Evolutionary conservation across 305 asterid species (phyloP), one percentile per base, ranked within the genome.

Genomic region (Rubia occidens): DNA sequence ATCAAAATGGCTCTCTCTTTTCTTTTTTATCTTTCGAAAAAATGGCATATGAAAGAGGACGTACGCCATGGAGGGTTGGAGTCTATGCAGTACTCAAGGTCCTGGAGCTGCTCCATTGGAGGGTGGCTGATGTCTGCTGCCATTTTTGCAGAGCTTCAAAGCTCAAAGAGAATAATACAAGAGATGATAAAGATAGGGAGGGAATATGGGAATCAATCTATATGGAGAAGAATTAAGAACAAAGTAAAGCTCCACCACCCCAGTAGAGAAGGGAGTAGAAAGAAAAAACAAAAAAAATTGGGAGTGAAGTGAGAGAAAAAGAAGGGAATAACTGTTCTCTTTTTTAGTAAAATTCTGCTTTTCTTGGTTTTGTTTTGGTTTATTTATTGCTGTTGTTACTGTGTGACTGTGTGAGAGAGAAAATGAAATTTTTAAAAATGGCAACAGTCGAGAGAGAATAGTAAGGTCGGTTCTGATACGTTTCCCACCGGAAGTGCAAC

Each of bases 1-100:
- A 40, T n/a, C 58, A 51, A 51, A 17, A 51, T 15, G 56, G 39
- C 35, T 69, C 24, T 17, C 59, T 51, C 18, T 68, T 68, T 10
- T 56, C 35, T 18, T 32, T 64, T 21, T 40, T 6, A 14, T 8
- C 49, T 14, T 18, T 49, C 17, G 20, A 45, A 1, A 2, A 60
- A 53, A 61, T 42, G 68, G 68, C 53, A 32, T n/a, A 21, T 26
- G 47, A n/a, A 2, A 66, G 68, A 72, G 55, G 11, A 78, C 90
- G 60, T 91, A 91, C 96, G 85, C 98, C 98, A 92, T 64, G 98
- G 96, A 45, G 98, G 98, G 73, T 92, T 92, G 53, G 98, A 92
- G 86, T 92, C 98, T 84, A 92, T 92, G 96, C 98, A 92, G 78
- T 89, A 92, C 70, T 89, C 96, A 56, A 92, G 96, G 96, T 92